A percentile compares a stretch with the other conserved stretches of the same genome.
Evolutionary conservation across 106 monocot genomes (phyloP).

Genomic region (Gastrodia elata): DNA sequence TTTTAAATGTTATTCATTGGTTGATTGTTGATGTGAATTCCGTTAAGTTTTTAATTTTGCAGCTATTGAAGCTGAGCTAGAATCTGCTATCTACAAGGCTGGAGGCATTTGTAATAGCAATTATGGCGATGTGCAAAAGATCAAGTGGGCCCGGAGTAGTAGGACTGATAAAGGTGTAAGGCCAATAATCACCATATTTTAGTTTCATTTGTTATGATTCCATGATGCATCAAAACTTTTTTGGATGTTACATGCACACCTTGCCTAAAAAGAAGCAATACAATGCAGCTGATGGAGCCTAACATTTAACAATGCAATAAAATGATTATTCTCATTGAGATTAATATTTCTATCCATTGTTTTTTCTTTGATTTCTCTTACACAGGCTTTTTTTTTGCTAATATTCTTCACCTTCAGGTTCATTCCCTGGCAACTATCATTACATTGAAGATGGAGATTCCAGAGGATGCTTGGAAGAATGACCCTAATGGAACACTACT

Average conservation of each 20-base stretch:
- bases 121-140: slow-evolving; percentile 75
- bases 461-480: slow-evolving; percentile 73
- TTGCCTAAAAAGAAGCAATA: background rate
- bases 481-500: slow-evolving; percentile 62
- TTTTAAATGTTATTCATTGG: slow-evolving; percentile 9
- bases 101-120: slow-evolving; percentile 86
- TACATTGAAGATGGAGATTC: slow-evolving; percentile 93
- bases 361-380: background rate
- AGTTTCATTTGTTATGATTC: background rate
- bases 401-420: slow-evolving; percentile 33
- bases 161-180: slow-evolving; percentile 94
- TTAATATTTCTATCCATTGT: background rate
- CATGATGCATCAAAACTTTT: background rate
- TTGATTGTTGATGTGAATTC: slow-evolving; percentile 23
- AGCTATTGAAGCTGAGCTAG: slow-evolving; percentile 91
- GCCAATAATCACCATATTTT: background rate
- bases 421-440: slow-evolving; percentile 97
- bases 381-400: background rate
- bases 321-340: background rate
- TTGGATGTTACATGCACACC: background rate
- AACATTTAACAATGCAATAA: background rate
- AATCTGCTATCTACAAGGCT: slow-evolving; percentile 80
- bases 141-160: slow-evolving; percentile 92
- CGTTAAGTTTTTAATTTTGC: slow-evolving; percentile 51
- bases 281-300: background rate